phyloP scores from a whole-genome alignment of 2,329 filamentous ascomycete genomes.

The Emmonsia crescens region DNA sequence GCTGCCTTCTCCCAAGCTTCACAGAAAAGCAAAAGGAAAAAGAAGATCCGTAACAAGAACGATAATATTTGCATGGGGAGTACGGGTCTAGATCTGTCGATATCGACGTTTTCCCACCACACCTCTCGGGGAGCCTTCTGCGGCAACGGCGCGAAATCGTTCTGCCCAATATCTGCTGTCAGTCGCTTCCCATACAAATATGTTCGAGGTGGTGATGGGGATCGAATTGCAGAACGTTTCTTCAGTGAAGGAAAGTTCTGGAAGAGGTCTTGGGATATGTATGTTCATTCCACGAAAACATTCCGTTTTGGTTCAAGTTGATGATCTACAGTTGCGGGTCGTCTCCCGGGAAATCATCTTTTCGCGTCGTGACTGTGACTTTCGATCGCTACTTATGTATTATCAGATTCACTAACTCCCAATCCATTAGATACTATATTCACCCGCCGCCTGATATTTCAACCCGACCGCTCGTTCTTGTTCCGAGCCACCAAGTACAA shows the following conservation, averaged over 20 bases:
- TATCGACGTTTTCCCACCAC: slow-evolving; percentile 4
- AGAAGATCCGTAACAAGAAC: background rate
- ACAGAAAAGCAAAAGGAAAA: slow-evolving; percentile 1
- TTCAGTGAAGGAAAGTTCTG: slow-evolving; percentile 38
- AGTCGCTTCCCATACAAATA: slow-evolving; percentile 35
- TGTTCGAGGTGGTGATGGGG: slow-evolving; percentile 22
- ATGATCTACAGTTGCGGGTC: no score
- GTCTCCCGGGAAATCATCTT: background rate
- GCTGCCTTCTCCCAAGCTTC: slow-evolving; percentile 10
- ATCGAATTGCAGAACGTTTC: slow-evolving; percentile 27
- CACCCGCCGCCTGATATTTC: slow-evolving; percentile 40
- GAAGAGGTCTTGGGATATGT: slow-evolving; percentile 64
- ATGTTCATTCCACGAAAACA: slow-evolving; percentile 28
- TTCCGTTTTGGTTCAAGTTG: background rate
- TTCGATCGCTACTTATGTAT: background rate
- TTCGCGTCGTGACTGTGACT: background rate
- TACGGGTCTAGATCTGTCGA: background rate
- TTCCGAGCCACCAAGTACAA: slow-evolving; percentile 56
- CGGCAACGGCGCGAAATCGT: background rate
- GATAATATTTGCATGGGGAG: background rate
- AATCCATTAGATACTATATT: slow-evolving; percentile 52
- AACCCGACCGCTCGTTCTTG: slow-evolving; percentile 51
- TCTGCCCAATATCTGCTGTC: slow-evolving; percentile 31
- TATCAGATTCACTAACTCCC: slow-evolving; percentile 9
- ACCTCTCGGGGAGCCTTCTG: slow-evolving; percentile 12